Evolutionary conservation across 2,329 filamentous ascomycete species (phyloP).

Genomic region (Colletotrichum sp.): DNA sequence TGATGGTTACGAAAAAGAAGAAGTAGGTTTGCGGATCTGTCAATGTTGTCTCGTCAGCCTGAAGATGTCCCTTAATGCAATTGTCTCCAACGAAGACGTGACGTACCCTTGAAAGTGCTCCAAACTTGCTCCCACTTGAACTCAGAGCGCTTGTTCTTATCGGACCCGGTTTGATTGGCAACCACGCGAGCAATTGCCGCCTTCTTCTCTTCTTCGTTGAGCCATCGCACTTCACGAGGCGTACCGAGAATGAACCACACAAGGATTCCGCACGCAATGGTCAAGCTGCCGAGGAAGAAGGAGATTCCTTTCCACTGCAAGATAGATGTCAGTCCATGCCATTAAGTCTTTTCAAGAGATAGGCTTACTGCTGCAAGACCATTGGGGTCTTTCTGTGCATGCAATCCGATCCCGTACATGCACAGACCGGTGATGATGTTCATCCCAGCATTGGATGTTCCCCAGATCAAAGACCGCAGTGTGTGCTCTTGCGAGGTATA

Average conservation of each 20-base stretch:
- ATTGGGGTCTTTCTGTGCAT: slow-evolving; percentile 13
- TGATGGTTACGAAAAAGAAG: slow-evolving; percentile 37
- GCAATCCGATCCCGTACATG: slow-evolving; percentile 30
- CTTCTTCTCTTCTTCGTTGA: slow-evolving; percentile 32
- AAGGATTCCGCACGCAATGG: slow-evolving; percentile 26
- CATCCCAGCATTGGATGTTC: slow-evolving; percentile 35
- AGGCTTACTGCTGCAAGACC: neutral
- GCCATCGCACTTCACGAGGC: slow-evolving; percentile 33
- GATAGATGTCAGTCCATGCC: neutral
- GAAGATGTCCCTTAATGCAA: neutral
- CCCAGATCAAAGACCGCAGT: slow-evolving; percentile 34
- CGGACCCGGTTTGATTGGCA: neutral
- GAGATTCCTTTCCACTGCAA: slow-evolving; percentile 31
- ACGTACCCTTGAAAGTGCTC: slow-evolving; percentile 26
- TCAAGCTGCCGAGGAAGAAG: slow-evolving; percentile 31
- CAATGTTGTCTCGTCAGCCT: neutral
- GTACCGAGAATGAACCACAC: slow-evolving; percentile 34
- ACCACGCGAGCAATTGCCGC: neutral
- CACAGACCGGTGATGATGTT: slow-evolving; percentile 33
- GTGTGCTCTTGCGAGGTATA: slow-evolving; percentile 35
- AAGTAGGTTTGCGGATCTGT: slow-evolving; percentile 36
- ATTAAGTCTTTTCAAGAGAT: accelerated
- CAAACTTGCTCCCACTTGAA: slow-evolving; percentile 28
- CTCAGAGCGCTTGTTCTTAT: neutral
- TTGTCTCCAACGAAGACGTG: neutral